phyloP scores from a whole-genome alignment of 1,139 yeast species.

The Pichia terricola region DNA sequence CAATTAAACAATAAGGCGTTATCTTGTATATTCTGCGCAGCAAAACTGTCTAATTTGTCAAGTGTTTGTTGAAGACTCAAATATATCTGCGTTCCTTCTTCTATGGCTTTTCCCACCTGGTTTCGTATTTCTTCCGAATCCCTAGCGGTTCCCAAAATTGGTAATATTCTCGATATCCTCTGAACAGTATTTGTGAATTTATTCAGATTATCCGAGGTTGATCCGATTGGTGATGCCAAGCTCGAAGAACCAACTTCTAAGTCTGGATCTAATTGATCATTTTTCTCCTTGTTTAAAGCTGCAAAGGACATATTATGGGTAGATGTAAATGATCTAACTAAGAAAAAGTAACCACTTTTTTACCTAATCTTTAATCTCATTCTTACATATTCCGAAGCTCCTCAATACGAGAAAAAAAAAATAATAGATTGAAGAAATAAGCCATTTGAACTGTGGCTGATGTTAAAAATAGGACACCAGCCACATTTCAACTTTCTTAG shows the following conservation, averaged over 20 bases:
- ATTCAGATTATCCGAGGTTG: neutral
- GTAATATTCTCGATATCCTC: neutral
- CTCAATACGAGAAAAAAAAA: no score
- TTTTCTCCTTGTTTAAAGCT: neutral
- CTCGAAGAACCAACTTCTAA: constrained; percentile 2
- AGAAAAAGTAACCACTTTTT: no score
- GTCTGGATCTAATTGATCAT: neutral
- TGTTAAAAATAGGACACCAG: no score
- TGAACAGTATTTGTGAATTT: neutral
- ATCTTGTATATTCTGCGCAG: neutral
- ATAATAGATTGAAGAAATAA: no score
- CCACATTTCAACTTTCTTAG: no score
- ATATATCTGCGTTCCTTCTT: neutral
- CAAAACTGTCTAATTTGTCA: neutral
- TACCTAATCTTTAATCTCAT: no score
- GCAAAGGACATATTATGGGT: neutral
- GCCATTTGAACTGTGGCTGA: no score
- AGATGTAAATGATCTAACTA: no score
- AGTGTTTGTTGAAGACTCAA: neutral
- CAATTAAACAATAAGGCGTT: neutral
- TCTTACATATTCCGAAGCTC: no score
- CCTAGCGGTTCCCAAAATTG: constrained; percentile 19
- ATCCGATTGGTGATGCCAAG: neutral
- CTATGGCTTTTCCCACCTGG: constrained; percentile 25
- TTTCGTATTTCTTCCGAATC: constrained; percentile 37